phyloP scores from a whole-genome alignment of 345 rosid species.

The Melastoma malabathricum region DNA sequence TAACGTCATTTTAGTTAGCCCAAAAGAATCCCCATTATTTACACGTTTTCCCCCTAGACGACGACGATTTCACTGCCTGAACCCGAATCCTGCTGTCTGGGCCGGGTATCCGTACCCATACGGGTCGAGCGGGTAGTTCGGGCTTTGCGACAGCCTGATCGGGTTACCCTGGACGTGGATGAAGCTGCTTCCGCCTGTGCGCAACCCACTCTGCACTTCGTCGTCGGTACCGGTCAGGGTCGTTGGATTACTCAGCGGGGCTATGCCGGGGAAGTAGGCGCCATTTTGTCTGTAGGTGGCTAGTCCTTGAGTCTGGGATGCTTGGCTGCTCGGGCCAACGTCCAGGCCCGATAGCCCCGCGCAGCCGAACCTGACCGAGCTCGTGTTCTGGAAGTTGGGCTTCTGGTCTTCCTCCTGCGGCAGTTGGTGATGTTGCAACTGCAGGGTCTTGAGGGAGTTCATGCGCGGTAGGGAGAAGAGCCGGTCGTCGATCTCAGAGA shows the following conservation, averaged over 20 bases:
- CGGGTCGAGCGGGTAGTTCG: conserved; percentile 32
- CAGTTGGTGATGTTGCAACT: conserved; percentile 18
- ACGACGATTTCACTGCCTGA: conserved; percentile 20
- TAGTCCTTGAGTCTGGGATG: conserved; percentile 21
- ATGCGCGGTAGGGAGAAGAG: conserved; percentile 30
- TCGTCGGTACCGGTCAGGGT: conserved; percentile 23
- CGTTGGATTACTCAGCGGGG: conserved; percentile 9
- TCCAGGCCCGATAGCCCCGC: conserved; percentile 50
- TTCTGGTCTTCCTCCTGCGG: conserved; percentile 31
- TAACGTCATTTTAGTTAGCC: conserved; percentile 6
- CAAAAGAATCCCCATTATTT: conserved; percentile 27
- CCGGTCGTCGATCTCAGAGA: conserved; percentile 49
- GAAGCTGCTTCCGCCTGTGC: conserved; percentile 15
- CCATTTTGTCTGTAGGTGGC: conserved; percentile 14
- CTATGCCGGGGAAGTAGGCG: conserved; percentile 21
- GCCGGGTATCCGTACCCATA: conserved; percentile 40
- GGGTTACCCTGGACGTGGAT: conserved; percentile 13
- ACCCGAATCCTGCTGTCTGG: conserved; percentile 39
- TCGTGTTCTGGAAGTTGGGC: conserved; percentile 18
- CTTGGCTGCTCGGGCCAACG: conserved; percentile 17
- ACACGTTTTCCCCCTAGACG: conserved; percentile 19
- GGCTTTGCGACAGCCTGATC: conserved; percentile 23
- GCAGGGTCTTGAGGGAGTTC: conserved; percentile 35
- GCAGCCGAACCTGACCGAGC: conserved; percentile 58
- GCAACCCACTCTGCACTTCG: conserved; percentile 60